A percentile compares a stretch with the other conserved stretches of the same genome.
Evolutionary conservation across 306 rosid species (phyloP).

Genomic region (Albizia julibrissin): DNA sequence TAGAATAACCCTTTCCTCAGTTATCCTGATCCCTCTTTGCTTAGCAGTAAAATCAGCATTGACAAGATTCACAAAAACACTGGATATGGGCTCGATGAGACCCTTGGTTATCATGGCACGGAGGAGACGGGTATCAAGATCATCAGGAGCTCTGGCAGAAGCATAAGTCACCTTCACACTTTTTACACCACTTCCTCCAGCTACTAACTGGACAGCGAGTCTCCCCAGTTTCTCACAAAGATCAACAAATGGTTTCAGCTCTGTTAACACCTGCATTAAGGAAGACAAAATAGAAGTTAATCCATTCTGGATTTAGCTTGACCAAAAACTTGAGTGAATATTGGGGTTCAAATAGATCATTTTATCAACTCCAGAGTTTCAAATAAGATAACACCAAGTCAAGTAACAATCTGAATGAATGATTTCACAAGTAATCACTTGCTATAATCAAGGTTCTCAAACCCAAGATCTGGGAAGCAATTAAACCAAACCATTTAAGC

Average conservation of each 20-base stretch:
- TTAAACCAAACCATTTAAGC: background rate
- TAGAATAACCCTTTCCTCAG: slow-evolving; percentile 73
- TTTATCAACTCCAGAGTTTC: slow-evolving; percentile 2
- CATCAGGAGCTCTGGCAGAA: slow-evolving; percentile 92
- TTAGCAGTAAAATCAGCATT: slow-evolving; percentile 98
- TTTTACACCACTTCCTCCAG: slow-evolving; percentile 98
- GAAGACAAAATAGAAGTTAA: slow-evolving; percentile 21
- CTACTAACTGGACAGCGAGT: slow-evolving; percentile 92
- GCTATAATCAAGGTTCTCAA: background rate
- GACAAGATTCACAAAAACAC: slow-evolving; percentile 87
- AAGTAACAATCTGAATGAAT: background rate
- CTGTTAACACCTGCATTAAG: slow-evolving; percentile 65
- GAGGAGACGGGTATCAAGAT: slow-evolving; percentile 92
- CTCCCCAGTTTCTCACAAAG: slow-evolving; percentile 96
- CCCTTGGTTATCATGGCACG: slow-evolving; percentile 99
- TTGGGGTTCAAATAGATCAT: background rate
- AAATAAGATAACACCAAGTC: background rate
- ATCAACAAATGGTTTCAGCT: slow-evolving; percentile 87
- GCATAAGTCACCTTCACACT: slow-evolving; percentile 86
- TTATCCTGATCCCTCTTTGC: slow-evolving; percentile 87
- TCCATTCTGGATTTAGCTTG: background rate
- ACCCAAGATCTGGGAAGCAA: background rate
- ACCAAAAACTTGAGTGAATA: background rate
- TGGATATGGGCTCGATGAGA: slow-evolving; percentile 92
- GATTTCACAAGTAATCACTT: slow-evolving; percentile 5